Conservation (phyloP, 208 protist species). For the Acanthamoeba quina region DNA sequence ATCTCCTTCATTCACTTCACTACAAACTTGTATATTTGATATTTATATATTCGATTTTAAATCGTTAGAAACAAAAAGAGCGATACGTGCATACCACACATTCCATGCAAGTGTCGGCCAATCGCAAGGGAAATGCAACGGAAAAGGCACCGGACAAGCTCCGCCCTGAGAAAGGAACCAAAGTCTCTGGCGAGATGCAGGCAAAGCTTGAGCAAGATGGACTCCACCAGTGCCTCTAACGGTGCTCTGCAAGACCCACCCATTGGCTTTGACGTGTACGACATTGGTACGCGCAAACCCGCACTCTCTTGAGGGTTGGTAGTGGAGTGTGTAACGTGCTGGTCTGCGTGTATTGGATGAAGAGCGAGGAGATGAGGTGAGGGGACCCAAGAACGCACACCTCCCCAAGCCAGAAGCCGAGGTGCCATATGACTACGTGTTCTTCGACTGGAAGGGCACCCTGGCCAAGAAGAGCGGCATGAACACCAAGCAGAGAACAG, state of each 20-base stretch:
- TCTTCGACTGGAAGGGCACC: slow-evolving; percentile 70
- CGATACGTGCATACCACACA: background rate
- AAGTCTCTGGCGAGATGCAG: too few relatives aligned
- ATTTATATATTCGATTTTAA: background rate
- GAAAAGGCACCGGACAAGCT: too few relatives aligned
- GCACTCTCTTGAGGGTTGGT: too few relatives aligned
- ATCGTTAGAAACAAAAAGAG: background rate
- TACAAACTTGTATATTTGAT: background rate
- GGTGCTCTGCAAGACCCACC: too few relatives aligned
- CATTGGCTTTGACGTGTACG: background rate
- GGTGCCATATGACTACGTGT: slow-evolving; percentile 8
- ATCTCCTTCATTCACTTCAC: background rate
- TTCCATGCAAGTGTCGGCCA: background rate
- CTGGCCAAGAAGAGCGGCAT: slow-evolving; percentile 62
- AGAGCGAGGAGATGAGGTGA: background rate
- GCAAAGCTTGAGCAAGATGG: background rate
- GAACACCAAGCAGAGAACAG: background rate
- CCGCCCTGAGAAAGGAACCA: too few relatives aligned
- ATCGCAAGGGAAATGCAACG: too few relatives aligned
- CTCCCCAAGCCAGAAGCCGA: background rate
- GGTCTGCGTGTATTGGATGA: background rate
- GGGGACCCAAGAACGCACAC: background rate
- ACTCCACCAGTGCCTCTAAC: background rate
- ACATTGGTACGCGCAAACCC: background rate
- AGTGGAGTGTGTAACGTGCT: background rate